Evolutionary conservation across 2,329 filamentous ascomycete genomes (phyloP).

Genomic region (Metarhizium guizhouense): DNA sequence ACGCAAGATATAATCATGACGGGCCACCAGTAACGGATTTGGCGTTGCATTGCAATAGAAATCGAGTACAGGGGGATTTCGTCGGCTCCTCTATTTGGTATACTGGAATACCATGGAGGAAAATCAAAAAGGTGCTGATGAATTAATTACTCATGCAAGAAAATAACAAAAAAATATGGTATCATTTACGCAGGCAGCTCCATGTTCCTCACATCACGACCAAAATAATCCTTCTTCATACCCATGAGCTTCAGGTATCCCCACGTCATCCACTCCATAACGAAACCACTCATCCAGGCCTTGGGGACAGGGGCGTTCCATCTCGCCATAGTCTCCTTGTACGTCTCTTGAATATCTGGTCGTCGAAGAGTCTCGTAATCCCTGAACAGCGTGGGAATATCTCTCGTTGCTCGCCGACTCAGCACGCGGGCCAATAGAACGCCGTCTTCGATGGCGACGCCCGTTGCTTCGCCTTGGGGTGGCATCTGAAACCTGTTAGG

Average conservation of each 20-base stretch:
- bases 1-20: neutral
- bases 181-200: constrained; percentile 6
- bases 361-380: constrained; percentile 37
- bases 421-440: constrained; percentile 33
- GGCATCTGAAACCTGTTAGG: constrained; percentile 27
- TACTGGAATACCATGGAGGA: too few species aligned
- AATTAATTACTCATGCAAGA: neutral
- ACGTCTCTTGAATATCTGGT: constrained; percentile 32
- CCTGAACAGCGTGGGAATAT: constrained; percentile 33
- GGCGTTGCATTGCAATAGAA: neutral
- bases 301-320: constrained; percentile 11
- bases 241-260: constrained; percentile 11
- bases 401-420: constrained; percentile 8
- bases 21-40: neutral
- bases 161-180: neutral
- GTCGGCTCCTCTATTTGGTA: too few species aligned
- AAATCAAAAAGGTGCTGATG: neutral
- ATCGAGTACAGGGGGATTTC: neutral
- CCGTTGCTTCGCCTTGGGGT: constrained; percentile 40
- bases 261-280: constrained; percentile 18
- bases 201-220: constrained; percentile 12
- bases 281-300: constrained; percentile 12
- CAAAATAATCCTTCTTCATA: constrained; percentile 12
- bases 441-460: constrained; percentile 43
- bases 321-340: constrained; percentile 27